Percentiles rank a stretch among this genome's conserved stretches.
These are phyloP conservation scores for Magnaporthiopsis poae DNA, from an alignment of 2,329 filamentous ascomycete genomes.

Conservation along the genomic window DNA sequence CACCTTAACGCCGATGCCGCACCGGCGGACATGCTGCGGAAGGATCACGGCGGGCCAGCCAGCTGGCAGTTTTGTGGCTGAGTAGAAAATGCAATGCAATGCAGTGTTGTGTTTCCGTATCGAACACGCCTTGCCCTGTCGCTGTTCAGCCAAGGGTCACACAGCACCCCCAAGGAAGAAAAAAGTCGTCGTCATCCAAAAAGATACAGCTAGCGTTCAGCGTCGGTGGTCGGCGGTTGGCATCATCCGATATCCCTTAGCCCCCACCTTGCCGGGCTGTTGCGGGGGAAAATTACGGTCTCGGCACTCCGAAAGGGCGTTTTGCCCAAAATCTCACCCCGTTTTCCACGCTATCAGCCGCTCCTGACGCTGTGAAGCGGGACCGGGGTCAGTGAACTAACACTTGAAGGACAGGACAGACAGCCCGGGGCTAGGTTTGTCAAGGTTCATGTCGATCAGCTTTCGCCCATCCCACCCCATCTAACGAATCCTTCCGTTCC, in stretches of 20 bases:
- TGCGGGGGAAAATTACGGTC: neutral
- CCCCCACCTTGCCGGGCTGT: no score
- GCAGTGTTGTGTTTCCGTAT: neutral
- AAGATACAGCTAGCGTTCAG: neutral
- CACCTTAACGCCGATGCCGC: neutral
- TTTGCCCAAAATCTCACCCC: neutral
- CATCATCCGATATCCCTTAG: neutral
- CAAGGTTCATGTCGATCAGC: no score
- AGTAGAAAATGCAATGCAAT: neutral
- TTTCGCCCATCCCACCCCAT: no score
- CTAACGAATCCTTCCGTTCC: no score
- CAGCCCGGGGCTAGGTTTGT: no score
- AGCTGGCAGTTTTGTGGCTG: neutral
- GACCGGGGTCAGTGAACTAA: neutral
- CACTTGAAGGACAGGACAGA: no score
- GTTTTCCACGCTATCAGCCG: no score
- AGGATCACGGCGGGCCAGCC: neutral
- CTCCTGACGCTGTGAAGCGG: neutral
- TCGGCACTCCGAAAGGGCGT: neutral
- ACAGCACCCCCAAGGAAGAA: neutral
- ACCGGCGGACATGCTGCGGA: no score
- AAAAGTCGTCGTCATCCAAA: neutral
- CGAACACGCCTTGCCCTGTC: neutral
- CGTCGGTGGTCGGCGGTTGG: neutral
- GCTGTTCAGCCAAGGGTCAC: neutral